Percentiles rank a stretch among this genome's conserved stretches.
Conservation (phyloP, 2,329 filamentous ascomycete genomes). For the Arthrinium puccinioides region DNA sequence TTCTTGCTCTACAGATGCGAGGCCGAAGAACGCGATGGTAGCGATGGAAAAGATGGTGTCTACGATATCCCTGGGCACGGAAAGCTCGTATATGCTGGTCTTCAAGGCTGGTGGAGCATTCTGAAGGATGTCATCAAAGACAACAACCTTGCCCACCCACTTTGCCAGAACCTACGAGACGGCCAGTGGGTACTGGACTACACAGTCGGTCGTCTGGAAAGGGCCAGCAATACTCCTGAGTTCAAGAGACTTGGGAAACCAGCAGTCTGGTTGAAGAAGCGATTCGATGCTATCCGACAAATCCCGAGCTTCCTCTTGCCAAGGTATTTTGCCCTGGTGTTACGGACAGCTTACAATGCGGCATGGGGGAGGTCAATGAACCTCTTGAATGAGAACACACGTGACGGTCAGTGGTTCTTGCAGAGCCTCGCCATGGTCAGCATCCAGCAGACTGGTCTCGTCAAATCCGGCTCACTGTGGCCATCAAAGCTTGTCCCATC, state of each 20-base stretch:
- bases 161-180: constrained; percentile 87
- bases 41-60: constrained; percentile 72
- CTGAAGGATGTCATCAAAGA: constrained; percentile 76
- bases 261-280: constrained; percentile 71
- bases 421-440: constrained; percentile 87
- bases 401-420: constrained; percentile 78
- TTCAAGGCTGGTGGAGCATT: constrained; percentile 98
- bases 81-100: constrained; percentile 82
- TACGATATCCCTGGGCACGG: constrained; percentile 83
- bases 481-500: constrained; percentile 78
- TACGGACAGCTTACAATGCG: constrained; percentile 82
- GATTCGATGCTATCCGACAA: constrained; percentile 77
- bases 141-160: constrained; percentile 86
- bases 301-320: constrained; percentile 87
- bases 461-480: constrained; percentile 86
- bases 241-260: constrained; percentile 58
- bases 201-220: constrained; percentile 69
- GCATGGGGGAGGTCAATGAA: constrained; percentile 72
- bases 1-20: constrained; percentile 88
- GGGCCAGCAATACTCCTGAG: constrained; percentile 55
- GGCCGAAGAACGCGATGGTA: constrained; percentile 75
- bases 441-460: constrained; percentile 80
- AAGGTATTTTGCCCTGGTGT: constrained; percentile 83
- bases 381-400: constrained; percentile 71
- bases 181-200: constrained; percentile 93